phyloP scores from a whole-genome alignment of 2,329 filamentous ascomycete genomes.

The Aspergillus viridinutans region DNA sequence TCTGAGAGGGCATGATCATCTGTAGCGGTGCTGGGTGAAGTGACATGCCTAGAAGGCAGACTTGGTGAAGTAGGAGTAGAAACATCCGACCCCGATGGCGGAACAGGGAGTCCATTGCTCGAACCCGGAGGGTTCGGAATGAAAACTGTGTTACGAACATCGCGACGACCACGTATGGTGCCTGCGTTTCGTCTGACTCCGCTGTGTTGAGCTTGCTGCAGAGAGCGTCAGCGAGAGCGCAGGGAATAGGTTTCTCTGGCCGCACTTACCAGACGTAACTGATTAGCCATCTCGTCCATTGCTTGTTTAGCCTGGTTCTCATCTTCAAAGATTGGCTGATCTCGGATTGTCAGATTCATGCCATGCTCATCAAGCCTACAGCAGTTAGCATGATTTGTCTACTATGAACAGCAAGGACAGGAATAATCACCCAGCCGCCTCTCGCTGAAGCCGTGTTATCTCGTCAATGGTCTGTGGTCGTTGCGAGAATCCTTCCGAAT shows the following conservation, averaged over 20 bases:
- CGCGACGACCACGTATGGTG: conserved; percentile 80
- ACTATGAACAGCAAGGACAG: not conserved
- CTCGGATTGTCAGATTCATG: conserved; percentile 46
- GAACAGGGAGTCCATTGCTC: conserved; percentile 29
- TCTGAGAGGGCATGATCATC: conserved; percentile 72
- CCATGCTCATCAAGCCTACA: conserved; percentile 40
- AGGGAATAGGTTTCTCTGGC: not conserved
- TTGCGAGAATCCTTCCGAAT: conserved; percentile 40
- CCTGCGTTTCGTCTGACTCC: conserved; percentile 64
- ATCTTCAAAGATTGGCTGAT: conserved; percentile 48
- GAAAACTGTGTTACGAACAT: conserved; percentile 88
- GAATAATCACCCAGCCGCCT: conserved; percentile 37
- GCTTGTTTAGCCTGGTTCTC: conserved; percentile 47
- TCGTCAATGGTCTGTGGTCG: conserved; percentile 41
- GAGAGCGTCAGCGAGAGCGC: conserved; percentile 14
- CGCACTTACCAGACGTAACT: conserved; percentile 41
- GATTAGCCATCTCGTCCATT: conserved; percentile 47
- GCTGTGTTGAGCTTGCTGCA: conserved; percentile 43
- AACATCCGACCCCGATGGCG: conserved; percentile 22
- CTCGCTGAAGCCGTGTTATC: conserved; percentile 42
- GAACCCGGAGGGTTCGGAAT: conserved; percentile 51
- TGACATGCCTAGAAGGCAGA: conserved; percentile 32
- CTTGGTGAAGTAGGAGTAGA: conserved; percentile 34
- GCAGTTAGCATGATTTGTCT: conserved; percentile 13
- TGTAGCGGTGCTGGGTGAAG: conserved; percentile 52